Percentiles rank a stretch among this genome's conserved stretches.
These are phyloP conservation scores for Suhomyces faveliae DNA, from an alignment of 805 yeast species.

Conservation along the genomic window DNA sequence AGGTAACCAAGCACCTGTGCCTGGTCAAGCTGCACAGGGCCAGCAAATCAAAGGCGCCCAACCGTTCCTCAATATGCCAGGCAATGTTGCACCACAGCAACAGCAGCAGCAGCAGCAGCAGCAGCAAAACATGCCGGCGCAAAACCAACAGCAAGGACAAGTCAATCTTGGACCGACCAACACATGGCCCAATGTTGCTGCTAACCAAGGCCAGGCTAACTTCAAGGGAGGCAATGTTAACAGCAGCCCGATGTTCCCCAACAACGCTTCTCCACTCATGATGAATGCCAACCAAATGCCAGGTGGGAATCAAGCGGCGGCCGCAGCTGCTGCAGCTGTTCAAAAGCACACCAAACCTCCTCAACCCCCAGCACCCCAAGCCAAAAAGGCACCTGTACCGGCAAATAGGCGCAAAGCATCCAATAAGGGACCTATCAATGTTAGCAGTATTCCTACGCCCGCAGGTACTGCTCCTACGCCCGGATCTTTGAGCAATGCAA, in stretches of 20 bases:
- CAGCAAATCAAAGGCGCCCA: slow-evolving; percentile 3
- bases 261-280: slow-evolving; percentile 16
- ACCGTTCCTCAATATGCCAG: slow-evolving; percentile 4
- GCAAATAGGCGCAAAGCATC: slow-evolving; percentile 21
- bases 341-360: slow-evolving; percentile 4
- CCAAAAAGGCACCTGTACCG: slow-evolving; percentile 12
- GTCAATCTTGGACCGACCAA: slow-evolving; percentile 13
- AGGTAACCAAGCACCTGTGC: slow-evolving; percentile 6
- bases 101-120: slow-evolving; percentile 6
- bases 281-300: slow-evolving; percentile 4
- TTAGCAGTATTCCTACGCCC: slow-evolving; percentile 34
- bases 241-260: slow-evolving; percentile 28
- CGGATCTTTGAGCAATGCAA: slow-evolving; percentile 35
- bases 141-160: slow-evolving; percentile 6
- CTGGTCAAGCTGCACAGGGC: background rate
- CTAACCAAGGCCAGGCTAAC: slow-evolving; percentile 5
- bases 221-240: slow-evolving; percentile 10
- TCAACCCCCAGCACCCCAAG: slow-evolving; percentile 9
- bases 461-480: slow-evolving; percentile 38
- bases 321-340: slow-evolving; percentile 3
- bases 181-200: slow-evolving; percentile 16
- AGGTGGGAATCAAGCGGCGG: background rate
- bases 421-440: slow-evolving; percentile 23
- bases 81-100: slow-evolving; percentile 11
- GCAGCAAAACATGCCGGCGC: slow-evolving; percentile 1